Percentiles rank a stretch among this genome's conserved stretches.
Conservation (phyloP, 768 basidiomycete species). For the Psilocybe subaeruginosa region DNA sequence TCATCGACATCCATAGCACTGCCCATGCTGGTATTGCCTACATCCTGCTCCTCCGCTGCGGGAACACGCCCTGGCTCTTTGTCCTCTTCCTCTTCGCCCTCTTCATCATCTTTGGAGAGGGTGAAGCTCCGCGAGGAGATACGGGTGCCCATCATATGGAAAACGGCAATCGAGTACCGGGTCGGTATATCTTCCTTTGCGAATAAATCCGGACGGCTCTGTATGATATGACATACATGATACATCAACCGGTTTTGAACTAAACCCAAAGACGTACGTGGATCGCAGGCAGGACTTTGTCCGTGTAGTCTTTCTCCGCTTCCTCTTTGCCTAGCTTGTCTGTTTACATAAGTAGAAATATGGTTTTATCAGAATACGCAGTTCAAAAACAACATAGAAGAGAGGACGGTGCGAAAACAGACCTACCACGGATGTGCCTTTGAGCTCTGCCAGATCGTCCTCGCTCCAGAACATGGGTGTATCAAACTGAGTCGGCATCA, state of each 20-base stretch:
- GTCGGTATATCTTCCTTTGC: conserved; percentile 41
- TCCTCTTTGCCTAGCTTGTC: conserved; percentile 88
- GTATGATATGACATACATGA: conserved; percentile 3
- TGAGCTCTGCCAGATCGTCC: conserved; percentile 71
- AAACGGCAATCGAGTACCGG: conserved; percentile 71
- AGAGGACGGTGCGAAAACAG: conserved; percentile 31
- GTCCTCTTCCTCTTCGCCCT: conserved; percentile 35
- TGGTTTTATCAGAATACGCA: neutral
- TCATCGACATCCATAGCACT: conserved; percentile 48
- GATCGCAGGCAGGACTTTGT: conserved; percentile 72
- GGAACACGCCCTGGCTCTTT: conserved; percentile 24
- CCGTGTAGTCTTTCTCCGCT: conserved; percentile 72
- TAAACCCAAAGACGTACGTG: conserved; percentile 43
- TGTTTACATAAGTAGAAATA: conserved; percentile 29
- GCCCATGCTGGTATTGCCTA: conserved; percentile 34
- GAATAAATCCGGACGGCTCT: conserved; percentile 81
- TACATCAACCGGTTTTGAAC: neutral
- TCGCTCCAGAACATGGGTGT: conserved; percentile 95
- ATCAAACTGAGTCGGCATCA: conserved; percentile 73
- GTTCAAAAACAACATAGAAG: neutral
- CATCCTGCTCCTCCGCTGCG: conserved; percentile 19
- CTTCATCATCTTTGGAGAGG: conserved; percentile 61
- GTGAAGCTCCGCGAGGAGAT: conserved; percentile 93
- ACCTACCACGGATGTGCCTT: conserved; percentile 90
- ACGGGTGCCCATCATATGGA: conserved; percentile 89